Evolutionary conservation across 2,329 filamentous ascomycete species (phyloP).

Genomic region (Dothideomycetes sp.): DNA sequence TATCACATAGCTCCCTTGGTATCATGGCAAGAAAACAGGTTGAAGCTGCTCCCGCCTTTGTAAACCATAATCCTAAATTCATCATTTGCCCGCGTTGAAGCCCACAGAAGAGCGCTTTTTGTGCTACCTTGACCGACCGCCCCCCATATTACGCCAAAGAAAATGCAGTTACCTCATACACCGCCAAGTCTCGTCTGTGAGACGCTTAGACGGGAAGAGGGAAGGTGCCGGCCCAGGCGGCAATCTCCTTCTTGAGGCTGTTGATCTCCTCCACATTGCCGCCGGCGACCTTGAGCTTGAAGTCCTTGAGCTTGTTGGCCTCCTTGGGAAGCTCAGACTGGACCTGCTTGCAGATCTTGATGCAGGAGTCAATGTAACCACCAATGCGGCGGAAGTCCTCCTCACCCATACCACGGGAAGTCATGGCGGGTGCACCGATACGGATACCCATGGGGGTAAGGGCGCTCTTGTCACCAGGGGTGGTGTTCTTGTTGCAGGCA

Average conservation of each 20-base stretch:
- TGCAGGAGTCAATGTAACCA: conserved; percentile 74
- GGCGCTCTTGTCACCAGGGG: conserved; percentile 93
- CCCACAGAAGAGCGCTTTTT: not conserved
- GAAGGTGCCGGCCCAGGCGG: conserved; percentile 77
- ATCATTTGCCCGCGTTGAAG: conserved; percentile 9
- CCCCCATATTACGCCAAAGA: conserved; percentile 5
- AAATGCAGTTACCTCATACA: conserved; percentile 4
- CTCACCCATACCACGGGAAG: conserved; percentile 82
- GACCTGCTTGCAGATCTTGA: conserved; percentile 83
- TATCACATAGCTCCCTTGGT: no score
- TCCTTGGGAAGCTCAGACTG: conserved; percentile 83
- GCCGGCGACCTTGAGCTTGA: conserved; percentile 80
- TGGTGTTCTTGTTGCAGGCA: conserved; percentile 98
- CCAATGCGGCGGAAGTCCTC: conserved; percentile 88
- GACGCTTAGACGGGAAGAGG: conserved; percentile 64
- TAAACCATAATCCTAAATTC: conserved; percentile 4
- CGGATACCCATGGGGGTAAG: conserved; percentile 90
- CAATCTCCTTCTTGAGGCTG: conserved; percentile 78
- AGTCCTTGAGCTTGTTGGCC: conserved; percentile 99
- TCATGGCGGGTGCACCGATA: conserved; percentile 97
- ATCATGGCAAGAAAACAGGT: conserved; percentile 8
- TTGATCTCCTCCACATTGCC: conserved; percentile 75
- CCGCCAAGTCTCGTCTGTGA: not conserved
- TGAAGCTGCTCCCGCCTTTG: conserved; percentile 7
- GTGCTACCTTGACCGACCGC: conserved; percentile 1